Evolutionary conservation across 23 red algal genomes (phyloP), one percentile per base, ranked within the genome.

Genomic region (Chondrus crispus): DNA sequence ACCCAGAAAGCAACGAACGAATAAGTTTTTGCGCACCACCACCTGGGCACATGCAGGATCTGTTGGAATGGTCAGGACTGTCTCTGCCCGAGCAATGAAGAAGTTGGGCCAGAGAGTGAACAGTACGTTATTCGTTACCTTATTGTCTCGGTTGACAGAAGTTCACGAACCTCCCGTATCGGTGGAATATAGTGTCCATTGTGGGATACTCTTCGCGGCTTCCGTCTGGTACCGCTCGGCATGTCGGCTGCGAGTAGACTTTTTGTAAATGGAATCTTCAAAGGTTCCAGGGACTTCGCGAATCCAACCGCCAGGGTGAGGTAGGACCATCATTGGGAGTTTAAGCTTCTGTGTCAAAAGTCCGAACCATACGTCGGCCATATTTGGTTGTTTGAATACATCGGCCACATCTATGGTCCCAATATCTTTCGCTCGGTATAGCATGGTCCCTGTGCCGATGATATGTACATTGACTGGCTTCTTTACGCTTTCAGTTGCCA

Each of bases 331-430:
- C 87, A 96, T 74, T 77, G 94, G 94, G 12, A 96, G 32, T 26
- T 85, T 32, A 8, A 76, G 48, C 20, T 68, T 52, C 48, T 96
- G 88, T 5, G 88, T 73, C 2, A 78, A 38, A 52, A 85, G 47
- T n/a, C 77, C 94, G 68, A 96, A 91, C 94, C 94, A 96, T 30
- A 96, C 46, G 68, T 96, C 94, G 6, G 94, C 94, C 94, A 96
- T 96, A 41, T 96, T 96, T 50, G 80, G 88, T 40, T 88, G 66
- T 62, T 49, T 58, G 45, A 96, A 96, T 20, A 63, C 69, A 18
- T 30, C 32, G 35, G 74, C 84, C 30, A 91, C 63, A 46, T 82
- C 58, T 28, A 96, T 63, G 13, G 46, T 18, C 5, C 88, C 88
- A 32, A 96, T 28, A 46, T 90, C 78, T 16, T 41, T 32, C 16